Conservation (phyloP, 129 eudicot genomes). For the Cynara cardunculus region DNA sequence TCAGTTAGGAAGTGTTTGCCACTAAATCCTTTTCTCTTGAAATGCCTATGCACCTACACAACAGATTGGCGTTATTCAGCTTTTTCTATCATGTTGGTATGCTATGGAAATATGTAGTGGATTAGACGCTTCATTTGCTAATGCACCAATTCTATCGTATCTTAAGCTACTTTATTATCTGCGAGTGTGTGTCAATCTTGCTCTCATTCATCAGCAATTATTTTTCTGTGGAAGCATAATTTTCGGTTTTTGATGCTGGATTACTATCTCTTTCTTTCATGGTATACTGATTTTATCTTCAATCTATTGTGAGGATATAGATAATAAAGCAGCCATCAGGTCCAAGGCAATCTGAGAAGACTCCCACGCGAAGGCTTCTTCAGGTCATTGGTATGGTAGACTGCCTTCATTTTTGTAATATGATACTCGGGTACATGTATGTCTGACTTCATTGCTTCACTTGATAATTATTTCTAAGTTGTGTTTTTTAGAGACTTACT, state of each 20-base stretch:
- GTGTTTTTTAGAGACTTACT: not conserved
- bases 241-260: not conserved
- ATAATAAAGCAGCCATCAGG: slow-evolving; percentile 60
- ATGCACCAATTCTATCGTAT: not conserved
- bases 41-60: not conserved
- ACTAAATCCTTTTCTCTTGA: slow-evolving; percentile 4
- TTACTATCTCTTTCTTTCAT: not conserved
- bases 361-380: slow-evolving; percentile 74
- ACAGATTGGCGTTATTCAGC: not conserved
- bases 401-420: slow-evolving; percentile 4
- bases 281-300: not conserved
- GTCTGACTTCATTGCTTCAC: slow-evolving; percentile 8
- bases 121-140: not conserved
- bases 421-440: not conserved
- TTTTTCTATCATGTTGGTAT: not conserved
- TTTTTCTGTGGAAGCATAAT: not conserved
- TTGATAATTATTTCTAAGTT: not conserved
- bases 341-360: slow-evolving; percentile 69
- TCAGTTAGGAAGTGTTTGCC: not conserved
- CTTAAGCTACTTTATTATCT: not conserved
- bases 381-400: slow-evolving; percentile 75
- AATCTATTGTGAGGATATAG: slow-evolving; percentile 34
- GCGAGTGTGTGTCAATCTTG: not conserved
- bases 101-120: not conserved
- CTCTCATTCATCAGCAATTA: not conserved